Percentiles rank a stretch among this genome's conserved stretches.
These are phyloP conservation scores for Fusarium sp. DNA, from an alignment of 2,329 filamentous ascomycete genomes.

Conservation along the genomic window DNA sequence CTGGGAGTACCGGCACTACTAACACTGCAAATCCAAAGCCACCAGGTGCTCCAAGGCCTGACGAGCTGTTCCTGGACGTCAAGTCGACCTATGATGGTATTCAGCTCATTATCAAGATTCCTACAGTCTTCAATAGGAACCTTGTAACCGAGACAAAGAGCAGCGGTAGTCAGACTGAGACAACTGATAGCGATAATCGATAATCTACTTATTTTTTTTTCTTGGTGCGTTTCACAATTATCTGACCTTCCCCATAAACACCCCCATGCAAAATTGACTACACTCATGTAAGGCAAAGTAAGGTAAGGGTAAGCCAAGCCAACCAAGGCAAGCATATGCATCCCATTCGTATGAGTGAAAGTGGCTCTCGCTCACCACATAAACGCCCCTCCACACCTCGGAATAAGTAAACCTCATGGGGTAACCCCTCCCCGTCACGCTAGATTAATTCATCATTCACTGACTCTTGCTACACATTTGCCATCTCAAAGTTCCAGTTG, in stretches of 20 bases:
- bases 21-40: slow-evolving; percentile 42
- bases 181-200: slow-evolving; percentile 26
- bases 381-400: slow-evolving; percentile 23
- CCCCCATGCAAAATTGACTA: slow-evolving; percentile 18
- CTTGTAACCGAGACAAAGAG: slow-evolving; percentile 17
- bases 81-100: slow-evolving; percentile 67
- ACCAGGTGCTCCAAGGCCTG: slow-evolving; percentile 47
- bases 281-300: slow-evolving; percentile 8
- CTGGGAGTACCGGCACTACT: neutral
- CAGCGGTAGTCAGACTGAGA: slow-evolving; percentile 16
- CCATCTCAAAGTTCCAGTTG: neutral
- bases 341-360: slow-evolving; percentile 15
- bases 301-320: slow-evolving; percentile 7
- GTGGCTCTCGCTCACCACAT: neutral
- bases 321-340: slow-evolving; percentile 22
- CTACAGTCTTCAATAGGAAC: slow-evolving; percentile 60
- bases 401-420: slow-evolving; percentile 35
- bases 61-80: slow-evolving; percentile 66
- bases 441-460: slow-evolving; percentile 18
- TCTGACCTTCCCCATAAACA: slow-evolving; percentile 3
- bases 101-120: slow-evolving; percentile 66
- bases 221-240: slow-evolving; percentile 33
- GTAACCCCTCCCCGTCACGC: slow-evolving; percentile 38
- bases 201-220: slow-evolving; percentile 1
- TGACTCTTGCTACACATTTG: neutral